Percentiles rank a stretch among this genome's conserved stretches.
Conservation (phyloP, 352 stramenopile species). For the Globisporangium takayamanum region DNA sequence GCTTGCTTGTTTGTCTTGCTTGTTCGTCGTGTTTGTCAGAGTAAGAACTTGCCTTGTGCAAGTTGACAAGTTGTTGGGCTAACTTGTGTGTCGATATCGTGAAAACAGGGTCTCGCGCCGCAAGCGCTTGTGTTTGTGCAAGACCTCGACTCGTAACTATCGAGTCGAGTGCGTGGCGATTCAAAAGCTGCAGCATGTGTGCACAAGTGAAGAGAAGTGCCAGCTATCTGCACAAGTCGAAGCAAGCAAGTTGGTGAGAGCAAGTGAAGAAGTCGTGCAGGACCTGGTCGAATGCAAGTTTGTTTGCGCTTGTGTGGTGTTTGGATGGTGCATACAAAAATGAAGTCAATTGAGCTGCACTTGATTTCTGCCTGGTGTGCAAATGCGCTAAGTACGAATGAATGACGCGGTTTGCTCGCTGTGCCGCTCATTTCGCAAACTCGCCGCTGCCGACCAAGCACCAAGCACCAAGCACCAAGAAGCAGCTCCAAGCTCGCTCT, state of each 20-base stretch:
- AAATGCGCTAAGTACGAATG: not conserved
- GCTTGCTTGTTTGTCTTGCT: not conserved
- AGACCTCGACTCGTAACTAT: constrained; percentile 66
- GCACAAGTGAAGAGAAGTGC: too few species aligned
- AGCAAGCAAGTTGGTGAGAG: not conserved
- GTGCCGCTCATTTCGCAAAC: not conserved
- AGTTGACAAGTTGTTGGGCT: not conserved
- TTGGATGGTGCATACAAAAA: not conserved
- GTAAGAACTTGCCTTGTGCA: not conserved
- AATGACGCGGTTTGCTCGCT: not conserved
- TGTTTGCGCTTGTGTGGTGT: not conserved
- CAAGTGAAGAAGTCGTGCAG: too few species aligned
- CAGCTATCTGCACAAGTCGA: not conserved
- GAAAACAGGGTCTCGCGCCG: constrained; percentile 51
- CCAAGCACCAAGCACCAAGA: constrained; percentile 26
- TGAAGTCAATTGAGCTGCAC: not conserved
- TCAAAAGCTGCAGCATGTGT: not conserved
- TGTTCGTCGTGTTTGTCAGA: not conserved
- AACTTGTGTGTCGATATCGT: not conserved
- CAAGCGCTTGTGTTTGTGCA: constrained; percentile 79
- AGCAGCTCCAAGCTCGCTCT: too few species aligned
- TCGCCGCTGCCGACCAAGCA: constrained; percentile 21
- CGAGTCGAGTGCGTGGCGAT: not conserved
- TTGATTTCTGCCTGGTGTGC: not conserved
- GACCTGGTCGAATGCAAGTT: not conserved